Conservation (phyloP, 495 filamentous ascomycete genomes). For the Parachaetomium inaequale region DNA sequence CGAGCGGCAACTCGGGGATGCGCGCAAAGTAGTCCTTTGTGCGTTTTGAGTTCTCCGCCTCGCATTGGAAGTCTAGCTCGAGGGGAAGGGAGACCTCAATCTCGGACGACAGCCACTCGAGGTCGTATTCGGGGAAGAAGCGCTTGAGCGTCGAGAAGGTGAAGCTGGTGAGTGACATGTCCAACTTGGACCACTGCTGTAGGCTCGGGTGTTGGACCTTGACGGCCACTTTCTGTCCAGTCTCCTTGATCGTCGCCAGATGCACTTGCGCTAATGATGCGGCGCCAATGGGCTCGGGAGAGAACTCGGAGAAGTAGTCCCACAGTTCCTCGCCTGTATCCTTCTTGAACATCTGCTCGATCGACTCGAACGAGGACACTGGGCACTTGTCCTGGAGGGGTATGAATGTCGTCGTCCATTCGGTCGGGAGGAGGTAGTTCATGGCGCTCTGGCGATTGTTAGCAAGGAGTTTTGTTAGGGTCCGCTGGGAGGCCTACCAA, state of each 20-base stretch:
- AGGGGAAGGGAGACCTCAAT: constrained; percentile 87
- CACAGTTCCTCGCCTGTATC: constrained; percentile 79
- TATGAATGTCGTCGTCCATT: constrained; percentile 96
- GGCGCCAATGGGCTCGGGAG: constrained; percentile 75
- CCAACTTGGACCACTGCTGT: constrained; percentile 87
- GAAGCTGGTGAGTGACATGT: constrained; percentile 80
- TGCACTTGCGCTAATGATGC: constrained; percentile 96
- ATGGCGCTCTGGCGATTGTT: constrained; percentile 65
- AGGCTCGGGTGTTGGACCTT: constrained; percentile 94
- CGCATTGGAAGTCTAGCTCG: constrained; percentile 85
- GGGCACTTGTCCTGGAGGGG: constrained; percentile 95
- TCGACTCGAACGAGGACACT: constrained; percentile 84
- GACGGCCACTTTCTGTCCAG: constrained; percentile 88
- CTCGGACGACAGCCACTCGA: constrained; percentile 92
- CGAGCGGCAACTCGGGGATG: constrained; percentile 66
- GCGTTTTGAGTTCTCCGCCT: constrained; percentile 79
- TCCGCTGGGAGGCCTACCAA: constrained; percentile 48
- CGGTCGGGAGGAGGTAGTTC: constrained; percentile 87
- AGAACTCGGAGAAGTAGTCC: constrained; percentile 82
- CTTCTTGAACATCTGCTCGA: constrained; percentile 75
- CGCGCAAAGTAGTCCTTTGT: constrained; percentile 71
- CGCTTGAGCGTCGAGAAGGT: constrained; percentile 85
- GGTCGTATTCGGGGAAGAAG: constrained; percentile 96
- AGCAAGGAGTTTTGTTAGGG: not conserved
- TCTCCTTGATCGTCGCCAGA: constrained; percentile 77